Conservation (phyloP, 2,329 filamentous ascomycete species). For the Cercospora sp. region DNA sequence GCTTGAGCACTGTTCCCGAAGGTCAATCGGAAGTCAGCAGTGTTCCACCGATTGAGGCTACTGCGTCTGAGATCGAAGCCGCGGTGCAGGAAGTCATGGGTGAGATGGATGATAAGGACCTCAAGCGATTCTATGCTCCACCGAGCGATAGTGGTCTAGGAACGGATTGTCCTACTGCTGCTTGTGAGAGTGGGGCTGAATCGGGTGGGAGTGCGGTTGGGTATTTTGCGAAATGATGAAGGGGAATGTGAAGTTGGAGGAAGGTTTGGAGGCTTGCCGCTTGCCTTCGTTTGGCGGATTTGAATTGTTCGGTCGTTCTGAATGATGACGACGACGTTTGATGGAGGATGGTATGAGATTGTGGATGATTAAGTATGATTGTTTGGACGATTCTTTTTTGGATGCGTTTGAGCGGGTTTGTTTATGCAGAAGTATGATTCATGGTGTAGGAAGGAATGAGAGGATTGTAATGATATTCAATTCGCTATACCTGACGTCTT, state of each 20-base stretch:
- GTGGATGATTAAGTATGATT: background rate
- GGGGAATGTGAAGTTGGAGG: background rate
- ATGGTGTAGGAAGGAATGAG: background rate
- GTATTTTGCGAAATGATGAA: conserved; percentile 5
- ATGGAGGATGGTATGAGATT: background rate
- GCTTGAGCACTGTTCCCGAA: conserved; percentile 33
- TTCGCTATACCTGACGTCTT: background rate
- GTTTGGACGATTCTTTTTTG: background rate
- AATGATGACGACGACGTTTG: background rate
- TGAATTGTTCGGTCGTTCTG: background rate
- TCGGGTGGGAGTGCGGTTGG: conserved; percentile 4
- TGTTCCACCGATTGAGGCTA: conserved; percentile 23
- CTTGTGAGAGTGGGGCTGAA: conserved; percentile 7
- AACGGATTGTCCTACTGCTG: conserved; percentile 41
- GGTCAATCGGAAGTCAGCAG: conserved; percentile 30
- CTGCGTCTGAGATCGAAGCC: conserved; percentile 21
- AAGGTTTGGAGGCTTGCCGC: background rate
- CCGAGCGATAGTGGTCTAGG: conserved; percentile 45
- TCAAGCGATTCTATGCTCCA: conserved; percentile 35
- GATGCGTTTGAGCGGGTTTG: background rate
- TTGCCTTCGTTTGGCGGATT: background rate
- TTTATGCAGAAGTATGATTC: background rate
- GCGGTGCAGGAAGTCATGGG: conserved; percentile 25
- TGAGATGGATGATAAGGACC: conserved; percentile 26
- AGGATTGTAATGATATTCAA: background rate